These are phyloP conservation scores for Zygotorulaspora mrakii DNA, from an alignment of 1,139 yeast species.

Conservation along the genomic window DNA sequence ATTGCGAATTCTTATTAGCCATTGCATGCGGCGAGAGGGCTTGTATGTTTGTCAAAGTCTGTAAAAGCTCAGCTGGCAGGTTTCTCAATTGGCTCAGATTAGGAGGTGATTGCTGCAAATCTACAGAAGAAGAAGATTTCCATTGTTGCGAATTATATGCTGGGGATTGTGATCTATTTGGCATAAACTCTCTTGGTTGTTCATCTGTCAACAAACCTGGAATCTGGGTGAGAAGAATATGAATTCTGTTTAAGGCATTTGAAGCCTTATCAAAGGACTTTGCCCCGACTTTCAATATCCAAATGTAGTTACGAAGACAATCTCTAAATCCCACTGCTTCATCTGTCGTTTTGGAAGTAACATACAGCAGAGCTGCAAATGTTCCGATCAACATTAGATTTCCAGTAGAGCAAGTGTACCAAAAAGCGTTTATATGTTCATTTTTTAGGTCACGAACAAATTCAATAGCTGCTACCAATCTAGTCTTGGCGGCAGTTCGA, in stretches of 20 bases:
- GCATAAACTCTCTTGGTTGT: slow-evolving; percentile 15
- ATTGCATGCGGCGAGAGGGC: slow-evolving; percentile 15
- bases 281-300: slow-evolving; percentile 68
- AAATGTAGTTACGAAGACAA: slow-evolving; percentile 68
- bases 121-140: slow-evolving; percentile 10
- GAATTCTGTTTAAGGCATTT: slow-evolving; percentile 63
- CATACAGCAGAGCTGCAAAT: slow-evolving; percentile 73
- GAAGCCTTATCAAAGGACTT: slow-evolving; percentile 73
- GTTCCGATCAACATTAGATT: slow-evolving; percentile 80
- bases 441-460: slow-evolving; percentile 71
- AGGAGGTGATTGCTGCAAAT: slow-evolving; percentile 12
- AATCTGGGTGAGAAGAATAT: slow-evolving; percentile 58
- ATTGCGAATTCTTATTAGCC: slow-evolving; percentile 5
- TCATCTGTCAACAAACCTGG: slow-evolving; percentile 62
- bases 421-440: slow-evolving; percentile 80
- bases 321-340: slow-evolving; percentile 64
- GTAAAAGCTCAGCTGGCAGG: slow-evolving; percentile 24
- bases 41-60: slow-evolving; percentile 19
- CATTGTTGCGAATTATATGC: slow-evolving; percentile 16
- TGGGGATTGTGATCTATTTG: slow-evolving; percentile 35
- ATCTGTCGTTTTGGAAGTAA: slow-evolving; percentile 55
- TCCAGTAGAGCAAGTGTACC: slow-evolving; percentile 79
- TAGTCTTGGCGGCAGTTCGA: slow-evolving; percentile 76
- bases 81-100: slow-evolving; percentile 19
- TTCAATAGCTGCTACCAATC: slow-evolving; percentile 76